Percentiles rank a stretch among this genome's conserved stretches.
These are phyloP conservation scores for Lodderomyces orthopsilosis DNA, from an alignment of 1,139 yeast genomes.

Conservation along the genomic window DNA sequence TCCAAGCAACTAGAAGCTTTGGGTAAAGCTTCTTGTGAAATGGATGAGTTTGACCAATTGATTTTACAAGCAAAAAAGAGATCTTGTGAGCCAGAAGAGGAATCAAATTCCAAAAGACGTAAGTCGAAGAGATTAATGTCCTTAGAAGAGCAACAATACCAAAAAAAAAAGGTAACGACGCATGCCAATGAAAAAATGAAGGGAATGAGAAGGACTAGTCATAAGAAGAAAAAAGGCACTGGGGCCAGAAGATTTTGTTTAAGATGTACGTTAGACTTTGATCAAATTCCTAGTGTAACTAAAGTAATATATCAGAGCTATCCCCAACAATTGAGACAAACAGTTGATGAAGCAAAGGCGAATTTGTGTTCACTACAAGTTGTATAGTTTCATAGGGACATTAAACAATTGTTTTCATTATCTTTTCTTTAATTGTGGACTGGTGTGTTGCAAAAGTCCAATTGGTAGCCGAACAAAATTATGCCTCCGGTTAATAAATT, in stretches of 20 bases:
- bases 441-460: background rate
- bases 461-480: background rate
- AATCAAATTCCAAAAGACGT: slow-evolving; percentile 6
- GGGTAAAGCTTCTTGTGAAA: slow-evolving; percentile 13
- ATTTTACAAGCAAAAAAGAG: slow-evolving; percentile 16
- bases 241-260: slow-evolving; percentile 17
- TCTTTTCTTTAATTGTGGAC: background rate
- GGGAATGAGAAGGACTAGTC: background rate
- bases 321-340: slow-evolving; percentile 20
- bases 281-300: slow-evolving; percentile 20
- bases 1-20: slow-evolving; percentile 8
- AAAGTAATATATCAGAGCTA: slow-evolving; percentile 20
- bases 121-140: slow-evolving; percentile 10
- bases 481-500: too few relatives aligned
- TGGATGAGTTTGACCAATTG: slow-evolving; percentile 19
- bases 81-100: slow-evolving; percentile 2
- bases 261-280: slow-evolving; percentile 15
- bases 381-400: background rate
- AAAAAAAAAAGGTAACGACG: background rate
- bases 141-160: slow-evolving; percentile 2
- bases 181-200: background rate
- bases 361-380: background rate
- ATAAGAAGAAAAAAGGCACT: slow-evolving; percentile 2
- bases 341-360: slow-evolving; percentile 16
- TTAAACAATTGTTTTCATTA: background rate